Base-by-base conservation (phyloP, 305 asterid species). In the Fraxinus xanthoxyloides region DNA sequence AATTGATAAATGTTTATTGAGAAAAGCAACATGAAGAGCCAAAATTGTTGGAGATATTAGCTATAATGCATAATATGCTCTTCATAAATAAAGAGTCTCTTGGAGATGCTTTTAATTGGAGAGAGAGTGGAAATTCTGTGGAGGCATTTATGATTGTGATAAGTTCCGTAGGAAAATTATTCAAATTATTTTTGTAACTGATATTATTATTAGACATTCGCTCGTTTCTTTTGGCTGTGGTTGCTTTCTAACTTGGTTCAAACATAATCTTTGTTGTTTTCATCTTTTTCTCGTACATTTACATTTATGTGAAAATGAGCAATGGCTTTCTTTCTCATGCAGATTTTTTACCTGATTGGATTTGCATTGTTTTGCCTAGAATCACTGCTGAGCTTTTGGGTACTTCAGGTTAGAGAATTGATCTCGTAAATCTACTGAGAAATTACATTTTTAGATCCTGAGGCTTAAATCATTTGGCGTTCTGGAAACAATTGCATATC, bases 291-390 rank as follows among this genome's bases (percentile, higher is more conserved):
- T 28, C 4, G 34, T 77, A 12, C 80, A 13, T 79, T 2, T 4
- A 38, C 26, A 48, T 40, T 40, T 77, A 77, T 74, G 40, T 61
- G 24, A 54, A 31, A 77, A 12, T 73, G 74, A 67, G 72, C 74
- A 12, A 48, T 34, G 61, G 79, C 79, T 28, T 43, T 28, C 76
- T 84, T 77, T 67, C 74, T 79, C 75, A 61, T 89, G 91, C 98
- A 97, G 99, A 92, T 97, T 79, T 93, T 97, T 86, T 97, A 94
- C 89, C 87, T 97, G 87, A 87, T 97, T 82, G 99, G 99, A 56
- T 97, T 97, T 79, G 98, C 82, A 32, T 80, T 97, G 79, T 97
- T 97, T 88, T 93, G 98, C 92, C 86, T 97, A 82, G 99, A 97
- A 81, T 78, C 90, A 78, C 85, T 97, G 83, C 90, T 97, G 80